Percentiles rank a stretch among this genome's conserved stretches.
Conservation (phyloP, 2,329 filamentous ascomycete species). For the Sporothrix globosa region DNA sequence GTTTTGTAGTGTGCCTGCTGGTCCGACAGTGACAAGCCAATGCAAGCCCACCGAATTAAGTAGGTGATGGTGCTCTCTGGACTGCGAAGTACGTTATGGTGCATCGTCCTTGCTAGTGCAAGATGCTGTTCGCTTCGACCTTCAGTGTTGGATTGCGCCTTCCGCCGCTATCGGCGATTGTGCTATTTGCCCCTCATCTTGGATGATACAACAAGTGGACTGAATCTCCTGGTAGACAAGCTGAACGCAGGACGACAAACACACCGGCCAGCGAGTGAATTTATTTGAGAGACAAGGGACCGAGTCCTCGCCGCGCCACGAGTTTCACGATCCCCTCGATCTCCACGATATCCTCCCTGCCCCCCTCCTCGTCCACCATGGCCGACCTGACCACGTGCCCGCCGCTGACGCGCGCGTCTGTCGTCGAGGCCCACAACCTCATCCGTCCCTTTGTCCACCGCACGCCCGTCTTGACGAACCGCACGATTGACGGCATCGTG, state of each 20-base stretch:
- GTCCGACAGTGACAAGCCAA: no score
- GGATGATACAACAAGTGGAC: not conserved
- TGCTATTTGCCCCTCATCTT: slow-evolving; percentile 22
- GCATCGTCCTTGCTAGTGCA: slow-evolving; percentile 5
- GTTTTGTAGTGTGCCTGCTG: no score
- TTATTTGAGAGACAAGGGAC: not conserved
- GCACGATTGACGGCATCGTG: slow-evolving; percentile 72
- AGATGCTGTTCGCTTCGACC: slow-evolving; percentile 14
- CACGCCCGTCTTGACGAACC: slow-evolving; percentile 81
- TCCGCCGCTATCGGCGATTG: slow-evolving; percentile 28
- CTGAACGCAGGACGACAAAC: not conserved
- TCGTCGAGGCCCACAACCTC: slow-evolving; percentile 70
- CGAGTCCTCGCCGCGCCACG: not conserved
- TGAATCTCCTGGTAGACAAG: not conserved
- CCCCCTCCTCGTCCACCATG: slow-evolving; percentile 46
- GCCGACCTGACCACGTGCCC: slow-evolving; percentile 58
- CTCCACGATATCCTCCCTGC: not conserved
- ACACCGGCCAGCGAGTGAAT: not conserved
- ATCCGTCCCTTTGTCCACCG: slow-evolving; percentile 77
- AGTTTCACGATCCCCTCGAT: not conserved
- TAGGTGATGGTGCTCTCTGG: not conserved
- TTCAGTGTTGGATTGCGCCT: not conserved
- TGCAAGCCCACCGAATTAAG: no score
- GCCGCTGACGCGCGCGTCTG: slow-evolving; percentile 72
- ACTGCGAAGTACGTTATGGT: not conserved